phyloP scores from a whole-genome alignment of 2,329 filamentous ascomycete species.

The Phialophora chinensis region DNA sequence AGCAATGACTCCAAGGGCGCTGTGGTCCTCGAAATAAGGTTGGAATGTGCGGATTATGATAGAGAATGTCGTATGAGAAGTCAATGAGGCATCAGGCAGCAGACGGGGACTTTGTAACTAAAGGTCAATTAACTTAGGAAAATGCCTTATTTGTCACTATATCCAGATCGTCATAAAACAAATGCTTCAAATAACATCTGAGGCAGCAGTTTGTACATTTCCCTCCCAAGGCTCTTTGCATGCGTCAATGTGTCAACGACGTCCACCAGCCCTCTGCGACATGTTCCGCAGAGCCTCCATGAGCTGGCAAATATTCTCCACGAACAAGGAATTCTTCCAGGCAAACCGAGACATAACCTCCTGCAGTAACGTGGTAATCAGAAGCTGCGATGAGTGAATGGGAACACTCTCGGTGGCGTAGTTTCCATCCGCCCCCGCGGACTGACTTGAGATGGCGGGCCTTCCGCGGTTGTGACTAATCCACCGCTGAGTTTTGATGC shows the following conservation, averaged over 20 bases:
- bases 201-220: no score
- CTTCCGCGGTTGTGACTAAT: conserved; percentile 3
- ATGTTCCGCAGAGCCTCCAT: conserved; percentile 10
- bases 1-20: not conserved
- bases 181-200: no score
- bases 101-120: no score
- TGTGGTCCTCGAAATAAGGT: not conserved
- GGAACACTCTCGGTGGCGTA: not conserved
- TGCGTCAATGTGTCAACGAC: not conserved
- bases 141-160: no score
- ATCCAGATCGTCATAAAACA: no score
- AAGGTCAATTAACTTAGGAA: no score
- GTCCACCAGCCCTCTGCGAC: not conserved
- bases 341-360: conserved; percentile 10
- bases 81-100: no score
- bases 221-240: no score
- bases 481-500: conserved; percentile 9
- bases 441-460: conserved; percentile 1
- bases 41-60: not conserved
- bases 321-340: conserved; percentile 10
- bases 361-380: conserved; percentile 7
- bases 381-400: conserved; percentile 8
- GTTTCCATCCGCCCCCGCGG: not conserved
- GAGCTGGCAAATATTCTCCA: conserved; percentile 13
- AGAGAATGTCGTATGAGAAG: no score